Evolutionary conservation across 257 asterid genomes (phyloP), one percentile per base, ranked within the genome.

Genomic region (Phtheirospermum japonicum): DNA sequence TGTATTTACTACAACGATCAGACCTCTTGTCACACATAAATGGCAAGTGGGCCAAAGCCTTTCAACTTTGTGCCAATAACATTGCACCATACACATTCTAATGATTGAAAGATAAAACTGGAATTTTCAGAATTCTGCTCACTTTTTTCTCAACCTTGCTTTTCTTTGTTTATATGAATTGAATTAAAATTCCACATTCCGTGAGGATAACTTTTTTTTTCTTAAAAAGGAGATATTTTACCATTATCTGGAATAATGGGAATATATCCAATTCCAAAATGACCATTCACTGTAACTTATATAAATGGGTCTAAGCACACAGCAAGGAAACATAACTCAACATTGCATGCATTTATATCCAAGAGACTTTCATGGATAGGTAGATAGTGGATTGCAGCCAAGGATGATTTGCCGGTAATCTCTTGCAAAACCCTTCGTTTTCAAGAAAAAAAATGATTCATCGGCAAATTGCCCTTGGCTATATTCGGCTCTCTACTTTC

Each of bases 391-490:
- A 50, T 53, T 70, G 79, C 69, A 74, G 79, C 79, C 79, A 74
- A 74, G 75, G 75, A 74, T 70, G 75, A 74, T 75, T 74, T 74
- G 79, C 79, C 79, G 79, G 62, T 59, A 13, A 23, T 9, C 32
- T 9, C 16, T 36, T 12, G 31, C 54, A 50, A 17, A 50, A 30
- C 32, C 13, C 57, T 2, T 46, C n/a, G 14, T 17, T 46, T 46
- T 46, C 52, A 46, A 26, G 7, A 12, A 2, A 55, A 2, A 55
- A 61, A 8, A 9, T 5, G 0, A n/a, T 12, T 43, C 0, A 20
- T 36, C 76, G 76, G 85, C 83, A 74, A 77, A 80, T 69, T 69
- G 76, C 52, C 74, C 12, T 69, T 74, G 80, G 85, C 85, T 80
- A 71, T 67, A 72, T 58, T 74, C 19, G 46, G 69, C 77, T 76